Evolutionary conservation across 352 stramenopile species (phyloP).

Genomic region (Phytophthora europaea): DNA sequence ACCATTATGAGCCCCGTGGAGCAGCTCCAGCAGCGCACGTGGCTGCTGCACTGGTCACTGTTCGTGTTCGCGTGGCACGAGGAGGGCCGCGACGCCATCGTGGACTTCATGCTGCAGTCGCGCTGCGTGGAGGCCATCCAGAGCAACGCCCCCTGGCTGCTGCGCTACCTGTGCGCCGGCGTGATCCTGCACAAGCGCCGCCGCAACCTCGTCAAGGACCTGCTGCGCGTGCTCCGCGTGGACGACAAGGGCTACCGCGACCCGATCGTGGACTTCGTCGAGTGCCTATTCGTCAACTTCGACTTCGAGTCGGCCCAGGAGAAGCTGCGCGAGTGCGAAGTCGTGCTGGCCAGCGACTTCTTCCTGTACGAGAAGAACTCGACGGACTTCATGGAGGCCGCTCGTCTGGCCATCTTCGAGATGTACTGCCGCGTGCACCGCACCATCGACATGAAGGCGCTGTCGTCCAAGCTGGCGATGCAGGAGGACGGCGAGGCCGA

Average conservation of each 20-base stretch:
- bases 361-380: conserved; percentile 98
- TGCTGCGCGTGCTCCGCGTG: conserved; percentile 96
- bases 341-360: conserved; percentile 97
- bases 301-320: conserved; percentile 99
- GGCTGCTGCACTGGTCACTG: conserved; percentile 99
- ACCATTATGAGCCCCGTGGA: conserved; percentile 87
- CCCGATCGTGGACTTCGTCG: conserved; percentile 96
- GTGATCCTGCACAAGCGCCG: conserved; percentile 98
- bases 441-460: conserved; percentile 98
- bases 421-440: conserved; percentile 99
- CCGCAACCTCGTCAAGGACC: conserved; percentile 94
- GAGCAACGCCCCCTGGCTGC: conserved; percentile 98
- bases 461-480: conserved; percentile 98
- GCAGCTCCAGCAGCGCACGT: conserved; percentile 97
- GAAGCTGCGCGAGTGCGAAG: conserved; percentile 94
- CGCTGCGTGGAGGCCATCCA: conserved; percentile 97
- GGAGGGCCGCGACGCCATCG: conserved; percentile 96
- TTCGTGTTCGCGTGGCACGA: conserved; percentile 96
- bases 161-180: conserved; percentile 97
- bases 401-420: conserved; percentile 98
- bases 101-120: conserved; percentile 97
- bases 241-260: conserved; percentile 88
- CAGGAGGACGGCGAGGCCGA: conserved; percentile 96
- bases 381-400: conserved; percentile 98
- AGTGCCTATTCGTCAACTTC: conserved; percentile 98